Evolutionary conservation across 1,139 yeast species (phyloP).

Genomic region (Yamadazyma blattariae): DNA sequence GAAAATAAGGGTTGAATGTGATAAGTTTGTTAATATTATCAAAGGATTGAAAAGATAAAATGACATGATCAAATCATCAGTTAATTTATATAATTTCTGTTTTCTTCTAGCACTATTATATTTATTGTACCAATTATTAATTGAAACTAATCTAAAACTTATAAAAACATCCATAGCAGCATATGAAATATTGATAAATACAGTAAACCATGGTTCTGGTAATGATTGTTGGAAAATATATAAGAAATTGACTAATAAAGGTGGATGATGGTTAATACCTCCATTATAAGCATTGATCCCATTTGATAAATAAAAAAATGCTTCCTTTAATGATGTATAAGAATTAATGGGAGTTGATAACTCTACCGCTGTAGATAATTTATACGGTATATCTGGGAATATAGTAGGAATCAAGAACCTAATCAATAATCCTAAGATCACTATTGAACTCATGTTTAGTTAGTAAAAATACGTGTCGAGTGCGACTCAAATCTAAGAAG

Average conservation of each 20-base stretch:
- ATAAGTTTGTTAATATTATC: constrained; percentile 59
- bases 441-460: constrained; percentile 1
- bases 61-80: constrained; percentile 49
- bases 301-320: constrained; percentile 64
- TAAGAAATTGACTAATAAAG: constrained; percentile 54
- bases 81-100: constrained; percentile 20
- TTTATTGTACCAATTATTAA: constrained; percentile 38
- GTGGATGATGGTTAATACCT: constrained; percentile 85
- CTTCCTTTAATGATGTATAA: constrained; percentile 69
- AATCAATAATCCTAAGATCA: constrained; percentile 25
- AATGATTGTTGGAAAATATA: constrained; percentile 22
- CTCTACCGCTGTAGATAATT: constrained; percentile 50
- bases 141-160: constrained; percentile 38
- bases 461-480: neutral
- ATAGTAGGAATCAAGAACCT: constrained; percentile 32
- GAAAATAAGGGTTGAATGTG: constrained; percentile 67
- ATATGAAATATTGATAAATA: constrained; percentile 27
- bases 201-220: constrained; percentile 13
- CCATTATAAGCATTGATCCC: constrained; percentile 73
- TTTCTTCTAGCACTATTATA: constrained; percentile 23
- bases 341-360: constrained; percentile 79
- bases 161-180: constrained; percentile 41
- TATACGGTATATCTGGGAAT: constrained; percentile 29
- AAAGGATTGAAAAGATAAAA: constrained; percentile 82
- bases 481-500: constrained; percentile 1